phyloP scores from a whole-genome alignment of 2,329 filamentous ascomycete genomes.

The Calonectria pseudoturangicola region DNA sequence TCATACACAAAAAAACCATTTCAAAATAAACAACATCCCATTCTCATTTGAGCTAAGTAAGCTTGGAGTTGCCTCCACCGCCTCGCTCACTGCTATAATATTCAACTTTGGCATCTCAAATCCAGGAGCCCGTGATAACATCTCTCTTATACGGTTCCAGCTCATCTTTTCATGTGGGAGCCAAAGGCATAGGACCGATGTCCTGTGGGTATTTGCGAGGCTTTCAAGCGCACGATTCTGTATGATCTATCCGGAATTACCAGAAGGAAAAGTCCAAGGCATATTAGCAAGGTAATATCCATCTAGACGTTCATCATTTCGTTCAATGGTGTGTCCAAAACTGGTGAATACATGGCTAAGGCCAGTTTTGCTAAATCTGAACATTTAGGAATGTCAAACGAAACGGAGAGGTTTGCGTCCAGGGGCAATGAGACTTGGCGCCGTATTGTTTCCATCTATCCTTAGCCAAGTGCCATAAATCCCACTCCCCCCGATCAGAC shows the following conservation, averaged over 20 bases:
- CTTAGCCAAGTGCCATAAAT: slow-evolving; percentile 12
- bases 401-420: neutral
- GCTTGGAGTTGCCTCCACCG: neutral
- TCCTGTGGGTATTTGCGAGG: neutral
- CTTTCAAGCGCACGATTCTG: neutral
- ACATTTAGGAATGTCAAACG: neutral
- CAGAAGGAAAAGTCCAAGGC: neutral
- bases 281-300: neutral
- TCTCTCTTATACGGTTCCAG: neutral
- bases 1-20: neutral
- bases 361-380: neutral
- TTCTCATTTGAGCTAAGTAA: neutral
- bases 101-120: neutral
- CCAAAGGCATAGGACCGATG: neutral
- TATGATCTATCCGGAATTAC: neutral
- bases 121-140: neutral
- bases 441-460: slow-evolving; percentile 26
- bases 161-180: neutral
- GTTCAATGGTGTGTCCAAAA: neutral
- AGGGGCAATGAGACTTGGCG: neutral
- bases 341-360: neutral
- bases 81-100: no score
- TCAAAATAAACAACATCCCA: neutral
- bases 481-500: neutral
- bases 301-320: neutral